A percentile compares a stretch with the other conserved stretches of the same genome.
Evolutionary conservation across 2,329 filamentous ascomycete genomes (phyloP).

Genomic region (Fusarium continuum): DNA sequence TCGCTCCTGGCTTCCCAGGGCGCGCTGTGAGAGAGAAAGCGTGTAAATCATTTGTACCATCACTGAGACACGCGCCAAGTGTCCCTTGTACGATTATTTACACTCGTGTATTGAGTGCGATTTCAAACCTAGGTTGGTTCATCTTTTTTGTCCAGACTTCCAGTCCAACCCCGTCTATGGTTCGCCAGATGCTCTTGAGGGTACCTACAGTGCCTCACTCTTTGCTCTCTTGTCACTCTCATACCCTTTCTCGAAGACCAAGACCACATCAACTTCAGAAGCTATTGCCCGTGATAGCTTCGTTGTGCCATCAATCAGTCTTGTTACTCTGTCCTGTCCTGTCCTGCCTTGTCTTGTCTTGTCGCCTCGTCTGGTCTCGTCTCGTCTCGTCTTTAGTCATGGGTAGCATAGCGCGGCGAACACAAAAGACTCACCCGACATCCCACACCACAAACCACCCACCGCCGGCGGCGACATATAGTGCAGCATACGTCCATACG

Average conservation of each 20-base stretch:
- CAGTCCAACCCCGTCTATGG: no score
- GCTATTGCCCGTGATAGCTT: conserved; percentile 16
- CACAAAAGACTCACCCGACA: conserved; percentile 25
- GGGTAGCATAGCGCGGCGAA: conserved; percentile 26
- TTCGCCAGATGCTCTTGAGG: conserved; percentile 1
- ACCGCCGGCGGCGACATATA: conserved; percentile 23
- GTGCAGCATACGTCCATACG: conserved; percentile 14
- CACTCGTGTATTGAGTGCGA: conserved; percentile 2
- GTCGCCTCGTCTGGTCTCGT: conserved; percentile 8
- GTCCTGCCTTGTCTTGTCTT: background rate
- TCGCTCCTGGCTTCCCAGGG: conserved; percentile 43
- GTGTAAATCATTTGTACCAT: conserved; percentile 27
- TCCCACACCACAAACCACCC: conserved; percentile 16
- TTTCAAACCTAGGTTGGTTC: conserved; percentile 39
- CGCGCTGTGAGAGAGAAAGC: conserved; percentile 42
- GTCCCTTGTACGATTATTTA: conserved; percentile 35
- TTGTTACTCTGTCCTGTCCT: conserved; percentile 8
- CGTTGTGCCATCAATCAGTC: background rate
- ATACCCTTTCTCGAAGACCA: conserved; percentile 11
- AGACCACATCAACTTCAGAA: conserved; percentile 13
- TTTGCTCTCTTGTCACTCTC: conserved; percentile 12
- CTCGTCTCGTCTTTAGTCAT: conserved; percentile 16
- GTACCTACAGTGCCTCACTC: conserved; percentile 11
- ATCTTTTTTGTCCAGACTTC: conserved; percentile 32
- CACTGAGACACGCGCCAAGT: conserved; percentile 16